Evolutionary conservation across 306 rosid genomes (phyloP).

Genomic region (Datisca glomerata): DNA sequence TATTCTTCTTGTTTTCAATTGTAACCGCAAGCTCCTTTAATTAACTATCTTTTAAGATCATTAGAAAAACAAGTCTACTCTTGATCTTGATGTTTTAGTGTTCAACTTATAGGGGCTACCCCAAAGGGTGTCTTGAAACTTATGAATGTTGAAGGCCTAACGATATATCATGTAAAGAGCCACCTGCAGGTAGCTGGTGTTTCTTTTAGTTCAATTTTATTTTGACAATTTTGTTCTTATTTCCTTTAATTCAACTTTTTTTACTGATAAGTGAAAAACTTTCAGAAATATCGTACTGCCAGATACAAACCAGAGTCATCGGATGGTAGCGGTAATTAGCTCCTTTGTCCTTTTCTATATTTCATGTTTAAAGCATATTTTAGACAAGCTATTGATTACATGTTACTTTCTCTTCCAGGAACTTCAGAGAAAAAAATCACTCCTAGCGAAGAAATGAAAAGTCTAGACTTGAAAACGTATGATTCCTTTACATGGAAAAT

Average conservation of each 20-base stretch:
- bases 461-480: slow-evolving; percentile 64
- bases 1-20: not conserved
- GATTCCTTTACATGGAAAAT: slow-evolving; percentile 11
- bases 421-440: slow-evolving; percentile 36
- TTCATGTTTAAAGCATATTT: slow-evolving; percentile 8
- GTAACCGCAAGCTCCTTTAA: not conserved
- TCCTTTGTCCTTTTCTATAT: slow-evolving; percentile 13
- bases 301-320: slow-evolving; percentile 78
- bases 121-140: slow-evolving; percentile 83
- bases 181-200: slow-evolving; percentile 61
- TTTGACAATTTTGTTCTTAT: slow-evolving; percentile 7
- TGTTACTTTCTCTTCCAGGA: slow-evolving; percentile 32
- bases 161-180: slow-evolving; percentile 95
- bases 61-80: slow-evolving; percentile 2
- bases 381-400: no score
- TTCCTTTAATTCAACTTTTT: slow-evolving; percentile 10
- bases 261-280: slow-evolving; percentile 12
- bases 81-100: slow-evolving; percentile 6
- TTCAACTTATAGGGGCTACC: slow-evolving; percentile 69
- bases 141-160: slow-evolving; percentile 83
- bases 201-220: slow-evolving; percentile 6
- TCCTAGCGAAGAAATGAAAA: slow-evolving; percentile 46
- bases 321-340: slow-evolving; percentile 47
- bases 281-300: slow-evolving; percentile 95
- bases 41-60: not conserved